Conservation (phyloP, 148 eudicot genomes). For the Euryodendron excelsum region DNA sequence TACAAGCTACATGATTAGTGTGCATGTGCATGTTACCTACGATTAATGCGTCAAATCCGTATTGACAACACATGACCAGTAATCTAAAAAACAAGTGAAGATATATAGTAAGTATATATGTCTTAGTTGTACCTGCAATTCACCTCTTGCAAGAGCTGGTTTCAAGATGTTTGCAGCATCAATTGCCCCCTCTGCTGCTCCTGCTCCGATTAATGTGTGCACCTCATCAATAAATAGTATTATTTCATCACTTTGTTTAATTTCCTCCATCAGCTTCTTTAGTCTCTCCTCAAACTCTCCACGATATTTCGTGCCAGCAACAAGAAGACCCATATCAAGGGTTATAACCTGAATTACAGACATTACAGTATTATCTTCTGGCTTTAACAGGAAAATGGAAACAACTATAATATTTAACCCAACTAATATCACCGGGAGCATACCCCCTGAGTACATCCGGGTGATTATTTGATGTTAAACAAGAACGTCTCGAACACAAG, state of each 20-base stretch:
- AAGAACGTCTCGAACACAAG: background rate
- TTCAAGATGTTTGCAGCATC: conserved; percentile 95
- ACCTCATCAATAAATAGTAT: conserved; percentile 91
- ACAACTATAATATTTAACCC: background rate
- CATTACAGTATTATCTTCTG: background rate
- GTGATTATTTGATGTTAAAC: conserved; percentile 2
- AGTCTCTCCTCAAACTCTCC: conserved; percentile 92
- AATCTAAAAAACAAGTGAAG: background rate
- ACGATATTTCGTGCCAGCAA: conserved; percentile 93
- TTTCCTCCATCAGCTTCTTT: conserved; percentile 94
- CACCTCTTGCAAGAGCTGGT: conserved; percentile 96
- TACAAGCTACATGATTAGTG: background rate
- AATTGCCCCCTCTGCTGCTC: conserved; percentile 95
- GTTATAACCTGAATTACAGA: conserved; percentile 63
- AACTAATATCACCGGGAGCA: background rate
- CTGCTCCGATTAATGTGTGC: conserved; percentile 88
- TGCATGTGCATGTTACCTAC: background rate
- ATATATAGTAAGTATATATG: background rate
- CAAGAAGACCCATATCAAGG: conserved; percentile 90
- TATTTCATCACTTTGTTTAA: conserved; percentile 76
- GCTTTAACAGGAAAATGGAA: background rate
- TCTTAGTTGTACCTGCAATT: conserved; percentile 59
- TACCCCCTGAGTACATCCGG: background rate
- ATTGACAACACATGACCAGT: background rate
- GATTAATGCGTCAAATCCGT: background rate